A percentile compares a stretch with the other conserved stretches of the same genome.
These are phyloP conservation scores for Pestalotiopsis sp. DNA, from an alignment of 2,329 filamentous ascomycete genomes.

Conservation along the genomic window DNA sequence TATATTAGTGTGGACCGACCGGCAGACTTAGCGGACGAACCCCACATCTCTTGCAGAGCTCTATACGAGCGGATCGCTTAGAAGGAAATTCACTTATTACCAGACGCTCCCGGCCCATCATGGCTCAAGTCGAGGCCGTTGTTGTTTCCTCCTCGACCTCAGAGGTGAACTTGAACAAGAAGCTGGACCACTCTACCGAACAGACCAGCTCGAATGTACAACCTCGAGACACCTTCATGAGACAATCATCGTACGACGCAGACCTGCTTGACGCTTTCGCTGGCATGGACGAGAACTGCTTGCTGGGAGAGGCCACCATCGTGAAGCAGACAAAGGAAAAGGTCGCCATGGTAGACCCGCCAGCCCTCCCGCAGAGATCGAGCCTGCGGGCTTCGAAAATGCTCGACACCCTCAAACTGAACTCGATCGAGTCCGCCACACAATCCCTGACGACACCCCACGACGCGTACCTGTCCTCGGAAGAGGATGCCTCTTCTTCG, in stretches of 20 bases:
- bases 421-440: constrained; percentile 32
- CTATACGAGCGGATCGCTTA: neutral
- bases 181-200: neutral
- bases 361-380: constrained; percentile 55
- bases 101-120: neutral
- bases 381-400: constrained; percentile 51
- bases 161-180: neutral
- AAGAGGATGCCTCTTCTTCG: constrained; percentile 67
- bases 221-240: constrained; percentile 12
- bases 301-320: constrained; percentile 13
- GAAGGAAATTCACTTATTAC: neutral
- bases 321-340: constrained; percentile 3
- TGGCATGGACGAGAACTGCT: constrained; percentile 16
- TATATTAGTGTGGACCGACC: constrained; percentile 14
- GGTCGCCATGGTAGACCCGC: constrained; percentile 31
- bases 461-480: constrained; percentile 66
- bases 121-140: constrained; percentile 1
- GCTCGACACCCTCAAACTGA: constrained; percentile 42
- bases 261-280: constrained; percentile 15
- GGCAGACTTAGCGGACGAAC: constrained; percentile 6
- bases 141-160: neutral
- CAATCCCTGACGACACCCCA: constrained; percentile 51
- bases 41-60: neutral
- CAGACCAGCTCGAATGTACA: neutral
- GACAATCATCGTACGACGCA: constrained; percentile 15